Base-by-base conservation (phyloP, 2,329 filamentous ascomycete species). In the Cytospora chrysosperma region DNA sequence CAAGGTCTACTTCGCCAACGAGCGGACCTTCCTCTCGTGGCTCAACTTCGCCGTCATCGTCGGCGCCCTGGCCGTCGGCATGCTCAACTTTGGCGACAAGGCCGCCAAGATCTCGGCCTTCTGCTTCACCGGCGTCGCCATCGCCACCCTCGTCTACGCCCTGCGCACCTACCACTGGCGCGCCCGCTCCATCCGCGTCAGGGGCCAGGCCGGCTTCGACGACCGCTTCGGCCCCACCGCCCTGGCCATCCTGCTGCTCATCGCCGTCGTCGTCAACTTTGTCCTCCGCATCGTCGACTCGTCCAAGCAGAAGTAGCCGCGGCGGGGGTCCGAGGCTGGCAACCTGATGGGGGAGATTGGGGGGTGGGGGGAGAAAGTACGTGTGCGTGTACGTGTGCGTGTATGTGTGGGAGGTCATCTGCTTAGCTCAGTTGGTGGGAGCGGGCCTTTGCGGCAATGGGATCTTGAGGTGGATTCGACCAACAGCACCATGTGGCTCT, bases 1-100 rank as follows among this genome's bases (percentile, higher is more conserved):
- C 72, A 99, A 99, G 81, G 95, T 99, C 82, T 99, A 98, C 87
- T 99, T 99, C 84, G 95, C 95, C 80, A 99, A 99, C 84, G 95
- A 99, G 81, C 92, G 95, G 68, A 99, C 95, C 68, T 99, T 99
- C 77, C 88, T 99, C 73, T 97, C 93, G 78, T 99, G 95, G 95
- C 91, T 99, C 74, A 99, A 99, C 85, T 98, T 98, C 84, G 97
- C 93, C 76, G 93, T 99, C 74, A 94, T 99, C 78, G 90, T 99
- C 67, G 95, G 95, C 73, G 95, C 95, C 68, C 88, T 99, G 57
- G 94, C 95, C 69, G 92, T 99, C 71, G 95, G 95, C 70, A 93
- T 99, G 75, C 88, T 99, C 73, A 99, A 99, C 83, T 99, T 99
- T 72, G 95, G 95, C 75, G 95, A 99, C 78, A 88, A 88, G 68